phyloP scores from a whole-genome alignment of 768 basidiomycete species.

The Lentinula edodes region DNA sequence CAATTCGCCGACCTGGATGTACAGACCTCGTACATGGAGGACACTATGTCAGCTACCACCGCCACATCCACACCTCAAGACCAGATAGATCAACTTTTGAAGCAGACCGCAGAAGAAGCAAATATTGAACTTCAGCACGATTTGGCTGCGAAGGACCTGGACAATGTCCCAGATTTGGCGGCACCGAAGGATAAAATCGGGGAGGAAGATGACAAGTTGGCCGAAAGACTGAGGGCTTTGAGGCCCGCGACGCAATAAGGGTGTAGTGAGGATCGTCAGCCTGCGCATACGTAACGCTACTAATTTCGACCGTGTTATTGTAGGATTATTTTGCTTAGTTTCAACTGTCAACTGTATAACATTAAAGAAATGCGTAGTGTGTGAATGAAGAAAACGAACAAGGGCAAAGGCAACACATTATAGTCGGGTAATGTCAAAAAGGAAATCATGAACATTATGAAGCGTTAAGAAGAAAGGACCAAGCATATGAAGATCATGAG shows the following conservation, averaged over 20 bases:
- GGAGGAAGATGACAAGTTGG: constrained; percentile 79
- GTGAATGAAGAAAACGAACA: neutral
- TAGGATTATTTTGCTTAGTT: neutral
- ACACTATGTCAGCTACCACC: constrained; percentile 89
- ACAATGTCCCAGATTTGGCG: constrained; percentile 50
- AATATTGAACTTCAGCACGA: constrained; percentile 94
- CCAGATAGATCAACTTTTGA: constrained; percentile 88
- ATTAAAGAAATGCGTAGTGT: constrained; percentile 1
- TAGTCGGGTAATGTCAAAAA: neutral
- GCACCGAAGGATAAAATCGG: constrained; percentile 45
- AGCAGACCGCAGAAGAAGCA: constrained; percentile 94
- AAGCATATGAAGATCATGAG: neutral
- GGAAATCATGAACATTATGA: neutral
- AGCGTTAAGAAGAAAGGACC: neutral
- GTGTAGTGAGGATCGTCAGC: too few relatives aligned
- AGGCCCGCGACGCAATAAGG: constrained; percentile 47
- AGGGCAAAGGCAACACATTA: neutral
- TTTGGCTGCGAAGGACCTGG: constrained; percentile 59
- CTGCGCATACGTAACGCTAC: too few relatives aligned
- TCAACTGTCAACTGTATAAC: neutral
- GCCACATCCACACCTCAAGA: constrained; percentile 94
- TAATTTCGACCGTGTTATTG: neutral
- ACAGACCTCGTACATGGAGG: constrained; percentile 97
- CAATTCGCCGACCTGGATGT: constrained; percentile 98
- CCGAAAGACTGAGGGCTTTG: constrained; percentile 83